Conservation (phyloP, 345 rosid genomes). For the Eucalyptus viminalis region DNA sequence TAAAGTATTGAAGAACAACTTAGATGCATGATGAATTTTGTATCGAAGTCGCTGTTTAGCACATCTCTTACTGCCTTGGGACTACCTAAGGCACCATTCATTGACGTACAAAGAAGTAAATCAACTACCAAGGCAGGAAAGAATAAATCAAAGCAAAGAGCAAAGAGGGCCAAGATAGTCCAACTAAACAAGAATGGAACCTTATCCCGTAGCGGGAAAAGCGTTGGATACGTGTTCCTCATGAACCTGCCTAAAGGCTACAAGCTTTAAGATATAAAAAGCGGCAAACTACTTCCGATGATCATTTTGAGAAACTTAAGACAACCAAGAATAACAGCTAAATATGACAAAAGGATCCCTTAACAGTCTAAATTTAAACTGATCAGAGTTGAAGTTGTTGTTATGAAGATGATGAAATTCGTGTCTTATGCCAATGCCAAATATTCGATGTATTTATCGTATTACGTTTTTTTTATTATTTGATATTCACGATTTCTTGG, state of each 20-base stretch:
- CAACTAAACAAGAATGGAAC: conserved; percentile 5
- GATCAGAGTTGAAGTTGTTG: too few species aligned
- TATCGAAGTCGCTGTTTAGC: conserved; percentile 30
- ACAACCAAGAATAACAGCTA: too few species aligned
- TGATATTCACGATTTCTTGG: too few species aligned
- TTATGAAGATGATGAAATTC: too few species aligned
- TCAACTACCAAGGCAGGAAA: background rate
- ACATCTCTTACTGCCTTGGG: conserved; percentile 46
- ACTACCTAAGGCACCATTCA: conserved; percentile 31
- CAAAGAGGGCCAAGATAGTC: background rate
- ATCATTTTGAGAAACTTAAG: too few species aligned
- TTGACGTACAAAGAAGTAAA: background rate
- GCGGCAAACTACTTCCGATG: too few species aligned
- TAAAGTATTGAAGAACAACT: conserved; percentile 2
- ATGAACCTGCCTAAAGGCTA: conserved; percentile 63
- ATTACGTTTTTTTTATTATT: too few species aligned
- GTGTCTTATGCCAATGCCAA: too few species aligned
- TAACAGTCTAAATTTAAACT: too few species aligned
- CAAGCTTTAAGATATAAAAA: conserved; percentile 43
- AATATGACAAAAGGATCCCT: too few species aligned
- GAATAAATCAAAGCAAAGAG: background rate
- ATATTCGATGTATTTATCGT: too few species aligned
- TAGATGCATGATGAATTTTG: conserved; percentile 45
- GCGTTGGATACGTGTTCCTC: conserved; percentile 48
- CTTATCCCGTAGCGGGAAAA: conserved; percentile 66